phyloP scores from a whole-genome alignment of 805 yeast genomes.

The Kazachstania psychrophila region DNA sequence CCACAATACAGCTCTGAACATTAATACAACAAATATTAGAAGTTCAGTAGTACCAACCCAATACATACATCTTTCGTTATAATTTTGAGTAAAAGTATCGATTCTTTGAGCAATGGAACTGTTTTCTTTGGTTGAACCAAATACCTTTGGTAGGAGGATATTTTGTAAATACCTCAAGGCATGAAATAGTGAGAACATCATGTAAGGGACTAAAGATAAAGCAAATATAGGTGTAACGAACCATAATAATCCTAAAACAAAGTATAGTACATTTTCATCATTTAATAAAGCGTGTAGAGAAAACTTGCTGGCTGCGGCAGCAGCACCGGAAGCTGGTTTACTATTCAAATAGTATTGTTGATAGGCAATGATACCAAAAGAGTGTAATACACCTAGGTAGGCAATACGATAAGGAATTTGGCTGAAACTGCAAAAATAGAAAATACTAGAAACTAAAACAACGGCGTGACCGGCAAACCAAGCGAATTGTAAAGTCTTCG shows the following conservation, averaged over 20 bases:
- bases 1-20: constrained; percentile 50
- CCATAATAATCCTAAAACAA: constrained; percentile 47
- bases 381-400: constrained; percentile 54
- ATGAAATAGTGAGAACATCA: constrained; percentile 75
- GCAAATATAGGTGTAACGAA: constrained; percentile 48
- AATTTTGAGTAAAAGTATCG: constrained; percentile 38
- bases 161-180: constrained; percentile 60
- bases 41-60: constrained; percentile 55
- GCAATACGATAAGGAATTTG: constrained; percentile 47
- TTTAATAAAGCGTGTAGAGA: constrained; percentile 25
- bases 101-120: constrained; percentile 29
- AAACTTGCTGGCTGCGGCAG: neutral
- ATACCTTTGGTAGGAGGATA: constrained; percentile 54
- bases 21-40: constrained; percentile 32
- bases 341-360: constrained; percentile 37
- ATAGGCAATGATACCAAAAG: constrained; percentile 68
- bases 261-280: constrained; percentile 71
- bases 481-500: constrained; percentile 52
- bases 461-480: constrained; percentile 65
- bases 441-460: constrained; percentile 34
- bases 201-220: constrained; percentile 62
- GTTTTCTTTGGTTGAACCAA: constrained; percentile 16
- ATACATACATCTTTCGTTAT: constrained; percentile 52
- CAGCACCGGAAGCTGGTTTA: neutral
- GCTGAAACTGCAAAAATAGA: constrained; percentile 30